A percentile compares a stretch with the other conserved stretches of the same genome.
These are phyloP conservation scores for Sequoiadendron giganteum DNA, from an alignment of 75 land plant species.

Conservation along the genomic window DNA sequence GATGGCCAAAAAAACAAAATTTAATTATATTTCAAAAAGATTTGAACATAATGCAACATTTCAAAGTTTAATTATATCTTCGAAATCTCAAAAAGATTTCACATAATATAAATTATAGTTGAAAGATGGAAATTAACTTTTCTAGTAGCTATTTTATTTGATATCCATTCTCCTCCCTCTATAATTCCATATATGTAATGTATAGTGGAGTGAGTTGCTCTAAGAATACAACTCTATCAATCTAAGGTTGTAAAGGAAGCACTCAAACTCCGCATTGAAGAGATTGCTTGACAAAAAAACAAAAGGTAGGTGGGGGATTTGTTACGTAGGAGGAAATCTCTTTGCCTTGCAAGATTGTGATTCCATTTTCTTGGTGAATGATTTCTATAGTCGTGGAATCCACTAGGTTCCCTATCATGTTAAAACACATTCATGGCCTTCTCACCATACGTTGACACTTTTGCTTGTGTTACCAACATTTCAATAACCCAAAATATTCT, in stretches of 20 bases:
- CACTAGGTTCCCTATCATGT: conserved; percentile 51
- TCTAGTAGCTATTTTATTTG: no score
- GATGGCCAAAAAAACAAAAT: no score
- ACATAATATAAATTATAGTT: no score
- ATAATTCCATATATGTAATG: no score
- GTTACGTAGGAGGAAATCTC: conserved; percentile 13
- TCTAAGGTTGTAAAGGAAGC: conserved; percentile 47
- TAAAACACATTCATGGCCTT: conserved; percentile 64
- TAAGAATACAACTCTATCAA: background rate
- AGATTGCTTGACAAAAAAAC: conserved; percentile 44
- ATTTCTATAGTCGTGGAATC: conserved; percentile 53
- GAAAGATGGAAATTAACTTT: no score
- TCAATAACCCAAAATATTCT: conserved; percentile 80
- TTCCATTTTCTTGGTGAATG: conserved; percentile 41
- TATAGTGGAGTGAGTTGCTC: no score
- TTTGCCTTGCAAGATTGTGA: conserved; percentile 33
- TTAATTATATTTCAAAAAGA: no score
- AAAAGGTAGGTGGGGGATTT: conserved; percentile 20
- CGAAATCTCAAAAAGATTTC: no score
- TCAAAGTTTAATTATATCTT: no score
- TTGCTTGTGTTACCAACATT: conserved; percentile 71
- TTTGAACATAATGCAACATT: no score
- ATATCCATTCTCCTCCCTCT: no score
- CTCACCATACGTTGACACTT: conserved; percentile 52
- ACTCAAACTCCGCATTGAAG: conserved; percentile 18